These are phyloP conservation scores for Fennellomyces sp. DNA, from an alignment of 371 early-diverging fungal genomes.

Conservation along the genomic window DNA sequence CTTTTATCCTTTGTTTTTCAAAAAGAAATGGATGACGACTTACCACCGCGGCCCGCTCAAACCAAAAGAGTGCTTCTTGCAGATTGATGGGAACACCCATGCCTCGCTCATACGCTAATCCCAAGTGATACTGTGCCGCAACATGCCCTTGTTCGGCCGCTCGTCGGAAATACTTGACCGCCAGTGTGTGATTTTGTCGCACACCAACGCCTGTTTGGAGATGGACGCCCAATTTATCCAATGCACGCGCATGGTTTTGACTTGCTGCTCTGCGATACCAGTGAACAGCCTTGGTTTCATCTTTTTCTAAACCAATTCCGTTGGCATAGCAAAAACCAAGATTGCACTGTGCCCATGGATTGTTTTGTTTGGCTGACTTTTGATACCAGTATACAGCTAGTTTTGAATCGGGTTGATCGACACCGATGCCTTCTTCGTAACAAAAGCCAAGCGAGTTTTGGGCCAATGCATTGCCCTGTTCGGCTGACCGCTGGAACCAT, in stretches of 20 bases:
- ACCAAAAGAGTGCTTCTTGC: slow-evolving; percentile 69
- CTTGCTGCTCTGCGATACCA: slow-evolving; percentile 76
- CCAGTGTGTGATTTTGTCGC: slow-evolving; percentile 55
- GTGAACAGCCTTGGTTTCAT: slow-evolving; percentile 65
- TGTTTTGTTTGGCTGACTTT: slow-evolving; percentile 77
- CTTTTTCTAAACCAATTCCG: slow-evolving; percentile 73
- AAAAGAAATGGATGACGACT: background rate
- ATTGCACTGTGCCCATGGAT: slow-evolving; percentile 88
- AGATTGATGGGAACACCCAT: slow-evolving; percentile 63
- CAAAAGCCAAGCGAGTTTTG: slow-evolving; percentile 86
- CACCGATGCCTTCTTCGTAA: slow-evolving; percentile 80
- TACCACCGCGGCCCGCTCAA: slow-evolving; percentile 69
- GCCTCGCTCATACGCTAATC: slow-evolving; percentile 73
- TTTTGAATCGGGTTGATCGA: slow-evolving; percentile 56
- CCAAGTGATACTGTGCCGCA: slow-evolving; percentile 67
- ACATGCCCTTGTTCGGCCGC: slow-evolving; percentile 71
- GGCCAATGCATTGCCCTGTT: slow-evolving; percentile 77
- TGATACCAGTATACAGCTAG: slow-evolving; percentile 85
- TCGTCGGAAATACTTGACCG: slow-evolving; percentile 59
- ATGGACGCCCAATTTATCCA: slow-evolving; percentile 85
- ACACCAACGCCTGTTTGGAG: slow-evolving; percentile 80
- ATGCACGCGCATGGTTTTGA: slow-evolving; percentile 71
- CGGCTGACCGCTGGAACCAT: slow-evolving; percentile 70
- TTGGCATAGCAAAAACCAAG: slow-evolving; percentile 87
- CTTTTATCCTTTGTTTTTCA: slow-evolving; percentile 4